Evolutionary conservation across 2,329 filamentous ascomycete genomes (phyloP), one percentile per base, ranked within the genome.

Genomic region (Nemania serpens): DNA sequence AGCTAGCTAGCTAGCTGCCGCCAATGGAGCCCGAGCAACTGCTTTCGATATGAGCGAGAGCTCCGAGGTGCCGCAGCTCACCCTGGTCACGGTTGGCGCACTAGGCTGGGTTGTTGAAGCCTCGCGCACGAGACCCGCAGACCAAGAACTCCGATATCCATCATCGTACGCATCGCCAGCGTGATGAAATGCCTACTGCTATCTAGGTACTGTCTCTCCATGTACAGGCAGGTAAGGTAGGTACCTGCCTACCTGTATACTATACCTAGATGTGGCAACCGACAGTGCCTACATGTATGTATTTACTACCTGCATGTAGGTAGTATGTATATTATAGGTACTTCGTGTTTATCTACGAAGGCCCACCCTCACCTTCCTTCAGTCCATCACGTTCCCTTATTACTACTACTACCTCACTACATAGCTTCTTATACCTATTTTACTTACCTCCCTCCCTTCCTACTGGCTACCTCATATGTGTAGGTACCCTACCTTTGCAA

Each of bases 301-400:
- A n/a, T n/a, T n/a, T n/a, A n/a, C n/a, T n/a, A n/a, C n/a, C n/a
- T n/a, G n/a, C 36, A 39, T 3, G 36, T 39, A 39, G 36, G 36
- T 39, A 39, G 36, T 39, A 39, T n/a, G 11, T 12, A n/a, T 39
- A 39, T 13, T 12, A 6, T 36, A 36, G 5, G 18, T 46, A 46
- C n/a, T 41, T 55, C 58, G n/a, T n/a, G n/a, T n/a, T 29, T 7
- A 29, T 29, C 25, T 55, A 58, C 57, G 49, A 51, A 55, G 54
- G 58, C 61, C 53, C 61, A 56, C 60, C 53, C 58, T 61, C 39
- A 46, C 46, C 61, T 52, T 55, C 61, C 54, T 46, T 52, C 50
- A 50, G 41, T 55, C 25, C 49, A 25, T 50, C 29, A 39, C 12
- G 25, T 45, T 20, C 15, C 33, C 15, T 39, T 47, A n/a, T 41